phyloP scores from a whole-genome alignment of 2,329 filamentous ascomycete species.

The Cercospora beticola region DNA sequence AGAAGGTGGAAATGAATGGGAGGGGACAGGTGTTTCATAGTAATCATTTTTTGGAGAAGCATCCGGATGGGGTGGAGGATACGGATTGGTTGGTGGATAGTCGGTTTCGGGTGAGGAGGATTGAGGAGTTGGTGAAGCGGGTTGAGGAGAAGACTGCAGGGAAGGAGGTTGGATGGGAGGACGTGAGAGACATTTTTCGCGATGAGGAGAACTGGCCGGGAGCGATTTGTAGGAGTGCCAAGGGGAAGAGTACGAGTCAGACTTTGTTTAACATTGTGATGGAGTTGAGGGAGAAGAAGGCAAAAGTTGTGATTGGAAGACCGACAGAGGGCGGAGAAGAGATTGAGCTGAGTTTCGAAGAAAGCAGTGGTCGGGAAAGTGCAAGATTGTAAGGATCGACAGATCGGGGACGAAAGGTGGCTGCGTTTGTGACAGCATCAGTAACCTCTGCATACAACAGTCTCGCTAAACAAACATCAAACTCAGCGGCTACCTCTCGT shows the following conservation, averaged over 20 bases:
- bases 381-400: neutral
- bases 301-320: slow-evolving; percentile 36
- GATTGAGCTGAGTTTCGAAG: slow-evolving; percentile 8
- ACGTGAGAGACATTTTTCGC: slow-evolving; percentile 38
- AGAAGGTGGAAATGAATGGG: slow-evolving; percentile 38
- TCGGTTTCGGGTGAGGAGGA: slow-evolving; percentile 38
- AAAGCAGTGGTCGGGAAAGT: neutral
- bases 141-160: slow-evolving; percentile 4
- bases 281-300: slow-evolving; percentile 36
- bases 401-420: neutral
- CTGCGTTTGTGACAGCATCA: neutral
- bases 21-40: slow-evolving; percentile 43
- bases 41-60: slow-evolving; percentile 46
- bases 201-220: slow-evolving; percentile 44
- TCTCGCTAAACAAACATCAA: neutral
- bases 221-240: slow-evolving; percentile 39
- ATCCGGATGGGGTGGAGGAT: slow-evolving; percentile 41
- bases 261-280: slow-evolving; percentile 43
- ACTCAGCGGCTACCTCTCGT: neutral
- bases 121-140: slow-evolving; percentile 36
- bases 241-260: slow-evolving; percentile 27
- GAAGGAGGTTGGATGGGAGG: slow-evolving; percentile 9
- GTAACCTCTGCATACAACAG: neutral
- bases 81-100: slow-evolving; percentile 48
- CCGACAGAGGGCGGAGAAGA: slow-evolving; percentile 35